Conservation (phyloP, 768 basidiomycete species). For the Russula emetica region DNA sequence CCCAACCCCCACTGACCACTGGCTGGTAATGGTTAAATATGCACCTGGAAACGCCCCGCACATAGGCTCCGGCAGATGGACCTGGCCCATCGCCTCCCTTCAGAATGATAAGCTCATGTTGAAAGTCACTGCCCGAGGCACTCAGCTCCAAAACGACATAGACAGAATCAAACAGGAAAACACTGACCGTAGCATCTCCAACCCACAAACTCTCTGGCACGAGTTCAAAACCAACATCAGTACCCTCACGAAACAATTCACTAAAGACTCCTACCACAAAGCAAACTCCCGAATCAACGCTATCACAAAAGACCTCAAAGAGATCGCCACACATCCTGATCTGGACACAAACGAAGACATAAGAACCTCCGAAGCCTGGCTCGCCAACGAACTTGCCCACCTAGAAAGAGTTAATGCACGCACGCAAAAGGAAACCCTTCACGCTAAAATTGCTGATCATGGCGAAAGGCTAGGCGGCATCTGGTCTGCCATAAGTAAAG, state of each 20-base stretch:
- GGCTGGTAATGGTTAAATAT: background rate
- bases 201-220: background rate
- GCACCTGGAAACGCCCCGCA: background rate
- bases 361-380: background rate
- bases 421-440: background rate
- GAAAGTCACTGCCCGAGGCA: background rate
- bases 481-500: background rate
- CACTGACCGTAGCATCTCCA: background rate
- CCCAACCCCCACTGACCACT: background rate
- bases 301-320: background rate
- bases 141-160: background rate
- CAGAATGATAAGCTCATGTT: background rate
- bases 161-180: fast-evolving
- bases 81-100: background rate
- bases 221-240: background rate
- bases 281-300: background rate
- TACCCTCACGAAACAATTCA: background rate
- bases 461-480: background rate
- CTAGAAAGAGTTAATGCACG: slow-evolving; percentile 10
- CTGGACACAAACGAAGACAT: background rate
- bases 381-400: background rate
- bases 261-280: background rate
- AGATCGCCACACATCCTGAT: background rate
- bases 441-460: background rate
- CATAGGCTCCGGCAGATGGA: slow-evolving; percentile 12